These are phyloP conservation scores for Trypanosomatidae sp. DNA, from an alignment of 208 protist species.

Conservation along the genomic window DNA sequence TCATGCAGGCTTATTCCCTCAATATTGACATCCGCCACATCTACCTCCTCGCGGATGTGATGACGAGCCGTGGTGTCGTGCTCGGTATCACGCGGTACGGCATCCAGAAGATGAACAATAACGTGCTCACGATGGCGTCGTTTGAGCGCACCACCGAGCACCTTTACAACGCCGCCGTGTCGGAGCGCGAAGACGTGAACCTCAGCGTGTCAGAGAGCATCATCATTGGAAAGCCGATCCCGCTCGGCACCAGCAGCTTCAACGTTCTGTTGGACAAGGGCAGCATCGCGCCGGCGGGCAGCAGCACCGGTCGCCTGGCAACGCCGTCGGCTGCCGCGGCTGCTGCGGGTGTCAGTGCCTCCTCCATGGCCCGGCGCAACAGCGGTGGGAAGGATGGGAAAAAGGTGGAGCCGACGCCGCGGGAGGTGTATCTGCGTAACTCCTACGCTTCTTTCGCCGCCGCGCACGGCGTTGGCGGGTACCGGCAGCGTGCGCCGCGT, in stretches of 20 bases:
- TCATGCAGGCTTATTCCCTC: slow-evolving; percentile 97
- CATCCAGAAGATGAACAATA: slow-evolving; percentile 99
- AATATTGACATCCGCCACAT: slow-evolving; percentile 98
- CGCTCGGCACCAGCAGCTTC: slow-evolving; percentile 97
- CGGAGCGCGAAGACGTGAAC: slow-evolving; percentile 78
- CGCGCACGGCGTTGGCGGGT: slow-evolving; percentile 2
- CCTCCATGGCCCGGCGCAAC: neutral
- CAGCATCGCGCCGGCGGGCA: slow-evolving; percentile 22
- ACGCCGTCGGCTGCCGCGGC: neutral
- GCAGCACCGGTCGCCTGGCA: slow-evolving; percentile 11
- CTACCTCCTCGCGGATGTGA: slow-evolving; percentile 99
- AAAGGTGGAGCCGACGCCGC: slow-evolving; percentile 16
- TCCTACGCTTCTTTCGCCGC: slow-evolving; percentile 14
- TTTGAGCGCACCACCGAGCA: slow-evolving; percentile 99
- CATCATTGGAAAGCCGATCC: slow-evolving; percentile 98
- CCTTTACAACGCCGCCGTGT: slow-evolving; percentile 98
- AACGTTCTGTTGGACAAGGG: slow-evolving; percentile 60
- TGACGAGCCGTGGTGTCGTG: slow-evolving; percentile 98
- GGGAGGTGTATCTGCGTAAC: slow-evolving; percentile 29
- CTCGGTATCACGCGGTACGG: slow-evolving; percentile 99
- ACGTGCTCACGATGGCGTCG: slow-evolving; percentile 98
- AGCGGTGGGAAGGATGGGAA: neutral
- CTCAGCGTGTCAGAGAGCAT: slow-evolving; percentile 97
- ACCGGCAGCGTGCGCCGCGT: neutral
- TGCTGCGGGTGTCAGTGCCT: neutral